phyloP scores from a whole-genome alignment of 371 early-diverging fungal species.

The Capniomyces stellatus region DNA sequence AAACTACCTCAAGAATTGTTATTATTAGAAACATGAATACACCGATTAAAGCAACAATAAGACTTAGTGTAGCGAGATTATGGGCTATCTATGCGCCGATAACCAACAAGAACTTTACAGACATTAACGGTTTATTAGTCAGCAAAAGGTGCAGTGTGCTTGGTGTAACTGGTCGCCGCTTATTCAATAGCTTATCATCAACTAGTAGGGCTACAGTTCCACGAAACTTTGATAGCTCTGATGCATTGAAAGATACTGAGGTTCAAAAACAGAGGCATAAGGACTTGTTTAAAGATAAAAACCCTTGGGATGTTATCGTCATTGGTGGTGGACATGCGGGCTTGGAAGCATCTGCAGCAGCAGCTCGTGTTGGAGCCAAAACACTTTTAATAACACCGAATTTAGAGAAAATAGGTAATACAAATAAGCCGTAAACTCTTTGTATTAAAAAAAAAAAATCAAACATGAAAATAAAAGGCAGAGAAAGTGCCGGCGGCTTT shows the following conservation, averaged over 20 bases:
- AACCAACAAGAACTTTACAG: no score
- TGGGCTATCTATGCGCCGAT: background rate
- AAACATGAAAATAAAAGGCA: no score
- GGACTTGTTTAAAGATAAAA: no score
- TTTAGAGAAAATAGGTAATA: constrained; percentile 38
- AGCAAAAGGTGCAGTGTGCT: no score
- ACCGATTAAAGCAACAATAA: background rate
- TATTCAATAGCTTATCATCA: background rate
- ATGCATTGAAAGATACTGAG: background rate
- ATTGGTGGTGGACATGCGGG: constrained; percentile 83
- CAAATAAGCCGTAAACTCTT: no score
- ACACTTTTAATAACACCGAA: constrained; percentile 63
- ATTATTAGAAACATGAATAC: no score
- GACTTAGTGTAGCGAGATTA: background rate
- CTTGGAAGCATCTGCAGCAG: constrained; percentile 67
- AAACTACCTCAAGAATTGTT: no score
- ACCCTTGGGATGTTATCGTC: constrained; percentile 32
- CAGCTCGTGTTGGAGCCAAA: constrained; percentile 57
- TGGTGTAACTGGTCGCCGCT: background rate
- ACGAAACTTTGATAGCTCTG: background rate
- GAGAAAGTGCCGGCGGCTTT: no score
- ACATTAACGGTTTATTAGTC: no score
- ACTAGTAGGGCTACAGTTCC: background rate
- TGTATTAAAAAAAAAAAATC: no score
- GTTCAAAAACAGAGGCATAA: background rate